phyloP scores from a whole-genome alignment of 2,329 filamentous ascomycete species.

The Xylariaceae sp. region DNA sequence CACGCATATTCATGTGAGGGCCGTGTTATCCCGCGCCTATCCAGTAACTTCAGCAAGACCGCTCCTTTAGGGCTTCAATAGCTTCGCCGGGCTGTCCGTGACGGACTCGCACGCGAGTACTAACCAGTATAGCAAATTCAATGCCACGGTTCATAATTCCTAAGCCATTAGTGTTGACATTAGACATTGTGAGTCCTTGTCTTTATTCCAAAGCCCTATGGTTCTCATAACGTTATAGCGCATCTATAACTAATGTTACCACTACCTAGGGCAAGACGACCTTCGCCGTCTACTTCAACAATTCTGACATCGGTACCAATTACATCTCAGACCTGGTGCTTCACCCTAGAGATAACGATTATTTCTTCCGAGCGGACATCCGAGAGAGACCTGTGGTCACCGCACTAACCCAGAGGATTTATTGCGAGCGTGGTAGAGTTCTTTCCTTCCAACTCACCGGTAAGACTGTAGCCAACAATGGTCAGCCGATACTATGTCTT shows the following conservation, averaged over 20 bases:
- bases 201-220: neutral
- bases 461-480: slow-evolving; percentile 53
- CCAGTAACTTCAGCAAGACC: slow-evolving; percentile 59
- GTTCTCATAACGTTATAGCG: neutral
- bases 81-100: slow-evolving; percentile 58
- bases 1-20: slow-evolving; percentile 54
- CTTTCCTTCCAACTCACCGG: slow-evolving; percentile 60
- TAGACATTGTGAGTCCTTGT: slow-evolving; percentile 59
- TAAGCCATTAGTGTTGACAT: slow-evolving; percentile 65
- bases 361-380: slow-evolving; percentile 57
- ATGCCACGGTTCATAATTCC: slow-evolving; percentile 61
- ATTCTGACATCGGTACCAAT: slow-evolving; percentile 54
- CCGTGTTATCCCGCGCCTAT: slow-evolving; percentile 53
- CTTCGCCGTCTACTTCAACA: slow-evolving; percentile 61
- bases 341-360: slow-evolving; percentile 59
- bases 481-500: slow-evolving; percentile 58
- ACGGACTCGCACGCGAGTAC: slow-evolving; percentile 52
- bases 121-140: slow-evolving; percentile 58
- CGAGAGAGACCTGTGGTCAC: slow-evolving; percentile 52
- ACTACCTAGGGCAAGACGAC: slow-evolving; percentile 64
- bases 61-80: slow-evolving; percentile 55
- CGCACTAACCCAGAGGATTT: slow-evolving; percentile 44
- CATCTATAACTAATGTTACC: neutral
- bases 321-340: slow-evolving; percentile 62
- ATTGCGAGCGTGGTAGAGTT: slow-evolving; percentile 55